Conservation (phyloP, 1,139 yeast species). For the Pichia sp. region DNA sequence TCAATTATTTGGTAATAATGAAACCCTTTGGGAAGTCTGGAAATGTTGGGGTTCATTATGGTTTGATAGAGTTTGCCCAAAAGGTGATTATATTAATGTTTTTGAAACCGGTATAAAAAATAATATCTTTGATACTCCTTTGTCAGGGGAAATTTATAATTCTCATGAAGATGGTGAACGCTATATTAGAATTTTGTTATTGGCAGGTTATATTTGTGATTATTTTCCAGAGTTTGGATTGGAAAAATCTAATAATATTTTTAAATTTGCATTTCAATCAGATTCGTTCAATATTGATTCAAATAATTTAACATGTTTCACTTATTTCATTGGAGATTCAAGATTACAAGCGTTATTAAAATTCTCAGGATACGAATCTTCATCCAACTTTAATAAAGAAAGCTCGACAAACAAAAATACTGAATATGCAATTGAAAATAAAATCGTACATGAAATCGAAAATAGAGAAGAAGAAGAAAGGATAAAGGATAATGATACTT, state of each 20-base stretch:
- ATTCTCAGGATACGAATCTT: conserved; percentile 13
- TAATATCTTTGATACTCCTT: conserved; percentile 59
- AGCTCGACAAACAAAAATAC: not conserved
- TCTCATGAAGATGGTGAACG: conserved; percentile 38
- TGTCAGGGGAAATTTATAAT: conserved; percentile 51
- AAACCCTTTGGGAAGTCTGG: conserved; percentile 70
- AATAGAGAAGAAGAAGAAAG: conserved; percentile 12
- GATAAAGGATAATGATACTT: too few species aligned
- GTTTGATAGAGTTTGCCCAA: conserved; percentile 54
- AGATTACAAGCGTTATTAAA: conserved; percentile 21
- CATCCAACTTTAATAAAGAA: not conserved
- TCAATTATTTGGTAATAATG: conserved; percentile 45
- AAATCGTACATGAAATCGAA: not conserved
- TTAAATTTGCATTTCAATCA: conserved; percentile 33
- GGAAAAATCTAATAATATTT: conserved; percentile 38
- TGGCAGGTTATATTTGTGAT: conserved; percentile 39
- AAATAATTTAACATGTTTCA: conserved; percentile 18
- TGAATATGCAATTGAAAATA: too few species aligned
- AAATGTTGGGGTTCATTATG: conserved; percentile 80
- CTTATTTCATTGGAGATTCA: conserved; percentile 23
- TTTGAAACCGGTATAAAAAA: conserved; percentile 54
- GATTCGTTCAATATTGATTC: conserved; percentile 9
- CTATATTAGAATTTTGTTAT: conserved; percentile 43
- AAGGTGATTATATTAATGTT: conserved; percentile 46
- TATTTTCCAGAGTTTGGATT: conserved; percentile 47